phyloP scores from a whole-genome alignment of 352 stramenopile species.

The Globisporangium mamillatum region DNA sequence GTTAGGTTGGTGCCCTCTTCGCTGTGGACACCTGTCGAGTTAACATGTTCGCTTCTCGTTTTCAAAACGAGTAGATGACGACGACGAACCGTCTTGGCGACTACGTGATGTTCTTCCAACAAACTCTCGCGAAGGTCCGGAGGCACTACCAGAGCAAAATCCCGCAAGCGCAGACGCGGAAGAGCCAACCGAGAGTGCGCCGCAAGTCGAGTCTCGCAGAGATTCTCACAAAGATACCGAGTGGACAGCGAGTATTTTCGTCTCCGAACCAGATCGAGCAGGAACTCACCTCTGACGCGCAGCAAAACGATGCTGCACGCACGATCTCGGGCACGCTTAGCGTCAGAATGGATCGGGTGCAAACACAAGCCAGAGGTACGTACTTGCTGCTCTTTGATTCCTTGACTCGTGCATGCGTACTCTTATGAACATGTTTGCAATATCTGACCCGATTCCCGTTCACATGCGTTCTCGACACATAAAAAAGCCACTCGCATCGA shows the following conservation, averaged over 20 bases:
- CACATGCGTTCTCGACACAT: not conserved
- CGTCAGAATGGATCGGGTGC: constrained; percentile 32
- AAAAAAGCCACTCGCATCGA: constrained; percentile 15
- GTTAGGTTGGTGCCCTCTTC: not conserved
- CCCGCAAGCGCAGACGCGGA: constrained; percentile 17
- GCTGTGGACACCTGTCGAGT: not conserved
- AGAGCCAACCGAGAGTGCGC: constrained; percentile 24
- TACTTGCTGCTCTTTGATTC: not conserved
- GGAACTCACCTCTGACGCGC: not conserved
- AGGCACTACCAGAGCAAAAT: constrained; percentile 47
- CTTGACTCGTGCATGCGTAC: not conserved
- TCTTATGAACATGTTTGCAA: not conserved
- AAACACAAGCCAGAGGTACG: constrained; percentile 26
- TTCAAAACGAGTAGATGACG: constrained; percentile 48
- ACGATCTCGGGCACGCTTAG: constrained; percentile 16
- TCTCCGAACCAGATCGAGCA: constrained; percentile 19
- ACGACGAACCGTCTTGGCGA: constrained; percentile 58
- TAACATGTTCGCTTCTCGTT: not conserved
- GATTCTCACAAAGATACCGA: constrained; percentile 19
- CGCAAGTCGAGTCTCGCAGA: constrained; percentile 37
- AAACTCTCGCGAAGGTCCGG: constrained; percentile 59
- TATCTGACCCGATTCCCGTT: not conserved
- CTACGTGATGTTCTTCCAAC: constrained; percentile 75
- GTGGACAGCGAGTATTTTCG: not conserved
- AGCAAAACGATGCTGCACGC: not conserved